phyloP scores from a whole-genome alignment of 2,329 filamentous ascomycete genomes.

The Coniochaeta sp. region DNA sequence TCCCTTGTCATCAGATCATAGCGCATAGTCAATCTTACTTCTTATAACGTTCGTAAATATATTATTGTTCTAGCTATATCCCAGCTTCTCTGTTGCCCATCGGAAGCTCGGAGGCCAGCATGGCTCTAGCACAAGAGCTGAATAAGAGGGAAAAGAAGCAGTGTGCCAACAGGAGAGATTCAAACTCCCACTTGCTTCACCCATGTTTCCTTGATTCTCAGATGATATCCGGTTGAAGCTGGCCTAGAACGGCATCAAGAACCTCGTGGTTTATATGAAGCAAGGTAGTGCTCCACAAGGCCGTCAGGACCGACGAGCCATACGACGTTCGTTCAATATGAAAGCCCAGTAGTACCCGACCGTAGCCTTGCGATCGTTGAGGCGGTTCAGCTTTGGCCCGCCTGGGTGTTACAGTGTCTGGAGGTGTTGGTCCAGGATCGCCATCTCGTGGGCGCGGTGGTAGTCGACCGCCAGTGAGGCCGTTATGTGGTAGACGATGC shows the following conservation, averaged over 20 bases:
- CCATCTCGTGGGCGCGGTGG: conserved; percentile 30
- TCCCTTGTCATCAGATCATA: background rate
- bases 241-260: conserved; percentile 17
- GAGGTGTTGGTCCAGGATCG: conserved; percentile 27
- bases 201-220: background rate
- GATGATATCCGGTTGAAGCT: conserved; percentile 1
- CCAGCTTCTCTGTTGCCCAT: too few species aligned
- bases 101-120: too few species aligned
- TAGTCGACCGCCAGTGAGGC: conserved; percentile 29
- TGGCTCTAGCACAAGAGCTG: too few species aligned
- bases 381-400: conserved; percentile 18
- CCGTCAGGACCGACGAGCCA: conserved; percentile 20
- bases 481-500: conserved; percentile 32
- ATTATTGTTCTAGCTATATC: too few species aligned
- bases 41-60: too few species aligned
- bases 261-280: conserved; percentile 27
- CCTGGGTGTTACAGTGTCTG: conserved; percentile 21
- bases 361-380: conserved; percentile 20
- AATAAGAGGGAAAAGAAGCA: too few species aligned
- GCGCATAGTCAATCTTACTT: too few species aligned
- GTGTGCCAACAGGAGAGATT: too few species aligned
- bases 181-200: too few species aligned
- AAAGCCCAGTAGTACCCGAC: conserved; percentile 23
- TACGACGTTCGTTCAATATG: conserved; percentile 22
- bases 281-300: conserved; percentile 26